Evolutionary conservation across 73 alveolate genomes (phyloP), one percentile per base, ranked within the genome.

Genomic region (Paramecium biaurelia): DNA sequence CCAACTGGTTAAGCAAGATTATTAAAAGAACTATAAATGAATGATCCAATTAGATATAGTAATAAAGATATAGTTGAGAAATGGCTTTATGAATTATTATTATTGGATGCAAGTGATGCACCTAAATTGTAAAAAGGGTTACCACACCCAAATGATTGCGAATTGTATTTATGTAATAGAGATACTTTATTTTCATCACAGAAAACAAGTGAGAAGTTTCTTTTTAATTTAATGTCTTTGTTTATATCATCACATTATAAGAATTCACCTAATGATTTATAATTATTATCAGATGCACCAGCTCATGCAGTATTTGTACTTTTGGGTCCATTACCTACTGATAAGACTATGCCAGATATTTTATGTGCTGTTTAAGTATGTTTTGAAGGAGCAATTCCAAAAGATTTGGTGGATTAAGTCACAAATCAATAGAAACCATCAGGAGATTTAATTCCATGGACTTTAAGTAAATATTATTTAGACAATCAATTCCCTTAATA

Each of bases 241-340:
- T 98, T 98, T 94, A 99, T 99, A 7, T 97, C 99, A 14, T 93
- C 99, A 42, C 99, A 99, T 93, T 99, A 99, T 95, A 98, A 98
- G 96, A 99, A 99, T 95, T 93, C 99, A 18, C 99, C 99, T 41
- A 98, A 99, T 93, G 99, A 99, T 94, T 94, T 99, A n/a, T 98
- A 97, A 93, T 96, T 99, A 76, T 93, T 99, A 84, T 97, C 99
- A 23, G 99, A 99, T 94, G 99, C 99, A 8, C 99, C 99, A 2
- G 99, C 99, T 23, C 99, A 99, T 92, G 96, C 90, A 70, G 93
- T 99, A 41, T 97, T 99, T 93, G 99, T 99, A 12, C 97, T 99
- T 79, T 95, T 97, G 47, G 98, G 98, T 35, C 99, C 99, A 47
- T 76, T 98, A 11, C 98, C 95, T 28, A 96, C 92, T 70, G 96